A percentile compares a stretch with the other conserved stretches of the same genome.
These are phyloP conservation scores for Aspergillus amoenus DNA, from an alignment of 2,329 filamentous ascomycete species.

Conservation along the genomic window DNA sequence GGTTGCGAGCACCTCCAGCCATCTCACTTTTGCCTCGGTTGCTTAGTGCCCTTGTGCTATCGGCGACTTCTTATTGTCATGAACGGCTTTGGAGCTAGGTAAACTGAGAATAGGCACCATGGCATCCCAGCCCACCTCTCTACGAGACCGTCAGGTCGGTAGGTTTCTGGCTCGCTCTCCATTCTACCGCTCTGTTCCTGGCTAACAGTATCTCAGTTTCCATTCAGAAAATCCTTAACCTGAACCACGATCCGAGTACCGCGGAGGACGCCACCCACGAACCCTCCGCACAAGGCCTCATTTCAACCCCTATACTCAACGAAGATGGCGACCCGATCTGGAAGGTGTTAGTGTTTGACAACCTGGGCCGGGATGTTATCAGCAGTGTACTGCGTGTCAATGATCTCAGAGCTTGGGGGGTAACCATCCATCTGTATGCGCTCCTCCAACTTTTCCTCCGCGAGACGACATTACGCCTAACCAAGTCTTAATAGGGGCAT, in stretches of 20 bases:
- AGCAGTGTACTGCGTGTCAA: conserved; percentile 94
- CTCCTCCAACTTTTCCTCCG: conserved; percentile 9
- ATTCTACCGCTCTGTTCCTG: not conserved
- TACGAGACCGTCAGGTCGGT: conserved; percentile 73
- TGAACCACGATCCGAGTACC: conserved; percentile 70
- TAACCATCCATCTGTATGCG: conserved; percentile 87
- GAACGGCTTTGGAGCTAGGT: conserved; percentile 14
- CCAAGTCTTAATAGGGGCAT: conserved; percentile 62
- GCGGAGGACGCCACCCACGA: conserved; percentile 62
- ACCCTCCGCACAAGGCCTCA: conserved; percentile 59
- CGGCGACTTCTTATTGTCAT: conserved; percentile 20
- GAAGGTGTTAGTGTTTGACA: conserved; percentile 97
- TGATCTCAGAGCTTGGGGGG: conserved; percentile 88
- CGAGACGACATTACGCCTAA: conserved; percentile 20
- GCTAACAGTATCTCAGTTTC: conserved; percentile 61
- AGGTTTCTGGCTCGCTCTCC: conserved; percentile 32
- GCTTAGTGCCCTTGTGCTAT: not conserved
- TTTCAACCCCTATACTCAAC: conserved; percentile 76
- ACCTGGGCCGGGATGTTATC: conserved; percentile 88
- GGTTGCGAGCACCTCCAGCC: not conserved
- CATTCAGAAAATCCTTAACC: conserved; percentile 91
- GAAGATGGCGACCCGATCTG: conserved; percentile 90
- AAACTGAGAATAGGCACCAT: conserved; percentile 41
- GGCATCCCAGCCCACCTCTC: conserved; percentile 57
- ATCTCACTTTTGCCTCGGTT: not conserved